Percentiles rank a stretch among this genome's conserved stretches.
These are phyloP conservation scores for Fraxinus baroniana DNA, from an alignment of 305 asterid genomes.

Conservation along the genomic window DNA sequence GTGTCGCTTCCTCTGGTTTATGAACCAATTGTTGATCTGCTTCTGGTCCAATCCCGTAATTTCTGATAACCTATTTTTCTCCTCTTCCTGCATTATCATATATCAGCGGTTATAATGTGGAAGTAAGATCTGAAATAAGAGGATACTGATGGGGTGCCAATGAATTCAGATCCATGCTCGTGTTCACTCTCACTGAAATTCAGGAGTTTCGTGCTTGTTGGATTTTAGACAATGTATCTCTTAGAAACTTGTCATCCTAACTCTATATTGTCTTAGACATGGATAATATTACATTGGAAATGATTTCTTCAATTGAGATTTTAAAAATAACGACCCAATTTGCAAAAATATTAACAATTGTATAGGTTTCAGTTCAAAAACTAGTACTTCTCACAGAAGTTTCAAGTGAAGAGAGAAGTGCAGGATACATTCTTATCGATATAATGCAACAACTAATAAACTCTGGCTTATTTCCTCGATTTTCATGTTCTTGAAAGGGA, in stretches of 20 bases:
- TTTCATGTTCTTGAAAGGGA: neutral
- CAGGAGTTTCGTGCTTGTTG: neutral
- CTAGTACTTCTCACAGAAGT: neutral
- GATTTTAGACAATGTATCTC: neutral
- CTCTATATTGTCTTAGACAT: neutral
- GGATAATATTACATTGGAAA: neutral
- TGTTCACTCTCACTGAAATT: neutral
- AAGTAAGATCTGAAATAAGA: neutral
- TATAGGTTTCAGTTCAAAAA: too few species aligned
- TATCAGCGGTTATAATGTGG: neutral
- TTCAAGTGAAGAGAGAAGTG: neutral
- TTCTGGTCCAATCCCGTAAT: constrained; percentile 46
- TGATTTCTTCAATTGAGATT: too few species aligned
- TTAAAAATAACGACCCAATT: too few species aligned
- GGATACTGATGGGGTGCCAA: neutral
- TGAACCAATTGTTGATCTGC: constrained; percentile 60
- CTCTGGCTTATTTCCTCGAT: neutral
- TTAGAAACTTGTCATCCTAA: neutral
- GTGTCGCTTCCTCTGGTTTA: constrained; percentile 55
- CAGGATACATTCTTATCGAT: neutral
- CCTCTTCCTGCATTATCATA: constrained; percentile 37
- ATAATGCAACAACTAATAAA: neutral
- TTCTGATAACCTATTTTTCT: constrained; percentile 39
- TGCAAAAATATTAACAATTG: neutral
- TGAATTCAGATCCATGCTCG: neutral